phyloP scores from a whole-genome alignment of 257 asterid genomes.

The Primulina huaijiensis region DNA sequence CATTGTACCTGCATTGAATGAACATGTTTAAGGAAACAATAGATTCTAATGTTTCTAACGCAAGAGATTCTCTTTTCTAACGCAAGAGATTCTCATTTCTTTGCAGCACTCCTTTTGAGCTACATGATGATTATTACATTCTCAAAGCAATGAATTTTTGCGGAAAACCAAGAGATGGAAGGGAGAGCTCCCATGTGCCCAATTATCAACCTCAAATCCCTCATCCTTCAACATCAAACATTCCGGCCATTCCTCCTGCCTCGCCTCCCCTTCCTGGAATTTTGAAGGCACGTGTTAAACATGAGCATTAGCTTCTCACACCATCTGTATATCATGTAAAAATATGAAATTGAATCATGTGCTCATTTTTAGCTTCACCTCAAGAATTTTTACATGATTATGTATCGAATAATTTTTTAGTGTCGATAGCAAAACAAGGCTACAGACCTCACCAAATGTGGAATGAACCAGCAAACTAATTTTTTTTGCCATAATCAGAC shows the following conservation, averaged over 20 bases:
- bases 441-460: neutral
- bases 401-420: too few relatives aligned
- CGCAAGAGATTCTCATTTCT: constrained; percentile 6
- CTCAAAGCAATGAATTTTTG: constrained; percentile 83
- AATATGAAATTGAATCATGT: constrained; percentile 20
- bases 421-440: neutral
- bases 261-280: constrained; percentile 75
- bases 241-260: constrained; percentile 46
- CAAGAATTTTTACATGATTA: neutral
- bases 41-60: neutral
- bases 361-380: constrained; percentile 1
- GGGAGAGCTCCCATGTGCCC: constrained; percentile 60
- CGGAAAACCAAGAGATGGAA: constrained; percentile 45
- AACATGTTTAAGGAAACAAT: too few relatives aligned
- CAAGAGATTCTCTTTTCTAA: neutral
- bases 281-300: constrained; percentile 71
- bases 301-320: constrained; percentile 48
- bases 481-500: neutral
- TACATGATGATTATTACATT: constrained; percentile 83
- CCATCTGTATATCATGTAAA: constrained; percentile 44
- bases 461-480: neutral
- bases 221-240: constrained; percentile 36
- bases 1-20: neutral
- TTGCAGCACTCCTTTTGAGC: constrained; percentile 92
- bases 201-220: constrained; percentile 40